Base-by-base conservation (phyloP, 164 flowering plant species). In the Macadamia integrifolia region DNA sequence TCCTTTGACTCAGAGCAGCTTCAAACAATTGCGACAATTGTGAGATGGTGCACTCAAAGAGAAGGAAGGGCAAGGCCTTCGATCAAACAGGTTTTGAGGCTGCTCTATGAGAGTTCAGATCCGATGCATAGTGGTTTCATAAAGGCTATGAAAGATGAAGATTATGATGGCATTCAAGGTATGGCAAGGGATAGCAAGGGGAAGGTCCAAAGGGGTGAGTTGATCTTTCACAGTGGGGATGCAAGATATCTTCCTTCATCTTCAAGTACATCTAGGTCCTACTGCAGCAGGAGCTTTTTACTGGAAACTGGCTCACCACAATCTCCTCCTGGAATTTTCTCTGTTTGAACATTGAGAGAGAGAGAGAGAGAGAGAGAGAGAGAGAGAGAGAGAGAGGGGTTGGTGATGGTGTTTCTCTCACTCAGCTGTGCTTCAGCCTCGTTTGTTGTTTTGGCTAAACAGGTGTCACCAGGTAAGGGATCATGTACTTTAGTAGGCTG, bases 51-150 rank as follows among this genome's bases (percentile, higher is more conserved):
- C 83, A 95, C 98, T 28, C 90, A 89, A 69, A 82, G 78, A 68
- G 97, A 95, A 82, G 92, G 91, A 17, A 74, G 83, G 61, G 71
- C 83, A 8, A 80, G 99, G 70, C 99, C 99, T 65, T 91, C 99
- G 13, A 91, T 95, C 52, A 92, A 89, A 67, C 98, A 92, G 73
- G 96, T 95, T 8, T 87, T 95, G 2, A 78, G 97, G 81, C 82
- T 92, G 64, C 75, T 95, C 49, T 87, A 89, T 53, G 98, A 92
- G 79, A 85, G 85, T 68, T 80, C 85, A 13, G 99, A 90, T 66
- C 96, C 94, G 12, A 71, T 81, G 79, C 88, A 86, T 58, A 79
- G 82, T 73, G 96, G 88, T 46, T 83, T 87, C 61, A 60, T 83
- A 43, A 79, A 75, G 68, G 87, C 92, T 46, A 71, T 87, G 62